Evolutionary conservation across 208 protist genomes (phyloP).

Genomic region (Leishmania aethiopica): DNA sequence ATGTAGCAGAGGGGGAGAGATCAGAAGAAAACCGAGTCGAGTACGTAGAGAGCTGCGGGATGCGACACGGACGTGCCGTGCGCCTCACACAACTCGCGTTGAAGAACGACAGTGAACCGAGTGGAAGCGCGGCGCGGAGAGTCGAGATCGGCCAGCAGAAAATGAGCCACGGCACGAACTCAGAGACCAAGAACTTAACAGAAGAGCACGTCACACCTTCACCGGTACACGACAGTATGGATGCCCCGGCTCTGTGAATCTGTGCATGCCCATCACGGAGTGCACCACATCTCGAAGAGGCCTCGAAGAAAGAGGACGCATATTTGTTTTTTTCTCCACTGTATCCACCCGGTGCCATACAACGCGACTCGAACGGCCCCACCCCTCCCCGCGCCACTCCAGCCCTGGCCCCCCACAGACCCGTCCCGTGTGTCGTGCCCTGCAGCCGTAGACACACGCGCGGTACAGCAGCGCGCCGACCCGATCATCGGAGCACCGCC

Average conservation of each 20-base stretch:
- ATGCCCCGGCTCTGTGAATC: neutral
- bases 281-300: neutral
- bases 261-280: neutral
- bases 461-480: too few species aligned
- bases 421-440: too few species aligned
- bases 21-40: neutral
- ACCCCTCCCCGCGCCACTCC: too few species aligned
- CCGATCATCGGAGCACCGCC: too few species aligned
- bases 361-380: too few species aligned
- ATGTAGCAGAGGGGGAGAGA: neutral
- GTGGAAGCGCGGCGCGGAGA: neutral
- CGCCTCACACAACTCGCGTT: neutral
- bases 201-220: neutral
- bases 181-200: neutral
- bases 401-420: too few species aligned
- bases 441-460: too few species aligned
- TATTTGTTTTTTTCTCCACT: too few species aligned
- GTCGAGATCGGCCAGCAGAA: neutral
- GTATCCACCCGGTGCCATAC: fast-evolving
- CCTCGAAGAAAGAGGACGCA: too few species aligned
- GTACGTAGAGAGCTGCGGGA: neutral
- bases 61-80: too few species aligned
- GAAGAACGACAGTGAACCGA: neutral
- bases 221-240: too few species aligned
- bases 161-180: neutral